A percentile compares a stretch with the other conserved stretches of the same genome.
Evolutionary conservation across 768 basidiomycete genomes (phyloP).

Genomic region (Amanita pseudoporphyria): DNA sequence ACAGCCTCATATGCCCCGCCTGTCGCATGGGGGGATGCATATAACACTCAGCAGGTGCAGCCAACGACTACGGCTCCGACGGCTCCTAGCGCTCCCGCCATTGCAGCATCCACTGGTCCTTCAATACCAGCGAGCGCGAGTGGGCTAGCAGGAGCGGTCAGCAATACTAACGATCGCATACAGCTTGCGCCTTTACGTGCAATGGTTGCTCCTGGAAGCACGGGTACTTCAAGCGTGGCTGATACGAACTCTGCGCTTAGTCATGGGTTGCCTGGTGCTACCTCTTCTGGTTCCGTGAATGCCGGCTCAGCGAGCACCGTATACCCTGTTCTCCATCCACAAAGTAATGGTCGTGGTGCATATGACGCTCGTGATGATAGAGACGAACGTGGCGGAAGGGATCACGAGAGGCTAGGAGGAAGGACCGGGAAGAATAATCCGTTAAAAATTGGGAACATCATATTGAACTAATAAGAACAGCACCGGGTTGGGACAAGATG

Average conservation of each 20-base stretch:
- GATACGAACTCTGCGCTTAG: background rate
- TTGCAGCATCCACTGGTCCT: constrained; percentile 15
- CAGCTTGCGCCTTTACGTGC: constrained; percentile 43
- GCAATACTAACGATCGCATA: constrained; percentile 29
- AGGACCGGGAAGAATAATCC: constrained; percentile 49
- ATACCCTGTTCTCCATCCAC: constrained; percentile 25
- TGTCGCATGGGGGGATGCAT: constrained; percentile 6
- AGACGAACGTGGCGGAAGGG: constrained; percentile 15
- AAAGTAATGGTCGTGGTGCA: constrained; percentile 23
- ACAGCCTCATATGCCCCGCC: constrained; percentile 3
- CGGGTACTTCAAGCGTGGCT: background rate
- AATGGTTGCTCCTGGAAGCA: background rate
- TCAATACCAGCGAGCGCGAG: constrained; percentile 11
- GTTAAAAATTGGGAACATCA: constrained; percentile 63
- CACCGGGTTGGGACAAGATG: background rate
- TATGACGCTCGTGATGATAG: constrained; percentile 15
- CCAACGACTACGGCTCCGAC: constrained; percentile 11
- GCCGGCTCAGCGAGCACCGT: background rate
- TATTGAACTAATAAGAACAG: constrained; percentile 38
- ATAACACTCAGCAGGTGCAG: constrained; percentile 11
- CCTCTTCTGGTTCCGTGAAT: background rate
- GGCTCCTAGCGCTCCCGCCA: constrained; percentile 10
- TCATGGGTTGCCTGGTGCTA: background rate
- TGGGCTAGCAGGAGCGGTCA: constrained; percentile 13
- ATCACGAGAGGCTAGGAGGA: constrained; percentile 7